A percentile compares a stretch with the other conserved stretches of the same genome.
These are phyloP conservation scores for Pulicaria dysenterica DNA, from an alignment of 129 eudicot genomes.

Conservation along the genomic window DNA sequence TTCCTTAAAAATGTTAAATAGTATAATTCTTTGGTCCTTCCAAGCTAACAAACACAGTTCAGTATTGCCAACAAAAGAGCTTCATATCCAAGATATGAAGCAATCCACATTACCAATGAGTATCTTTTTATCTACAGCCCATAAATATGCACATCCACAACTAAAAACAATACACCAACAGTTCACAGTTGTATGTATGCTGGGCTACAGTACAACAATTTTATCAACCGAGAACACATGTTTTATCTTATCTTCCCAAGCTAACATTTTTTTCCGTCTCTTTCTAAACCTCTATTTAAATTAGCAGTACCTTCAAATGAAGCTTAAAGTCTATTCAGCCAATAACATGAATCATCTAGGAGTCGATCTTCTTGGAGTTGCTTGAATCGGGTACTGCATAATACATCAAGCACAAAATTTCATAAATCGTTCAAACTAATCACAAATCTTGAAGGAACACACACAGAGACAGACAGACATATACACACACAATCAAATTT, in stretches of 20 bases:
- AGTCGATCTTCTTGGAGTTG: constrained; percentile 38
- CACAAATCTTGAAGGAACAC: neutral
- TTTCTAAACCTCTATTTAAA: constrained; percentile 3
- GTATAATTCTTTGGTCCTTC: too few relatives aligned
- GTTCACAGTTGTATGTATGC: constrained; percentile 11
- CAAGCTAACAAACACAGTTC: too few relatives aligned
- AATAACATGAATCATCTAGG: constrained; percentile 26
- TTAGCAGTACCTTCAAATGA: neutral
- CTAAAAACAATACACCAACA: neutral
- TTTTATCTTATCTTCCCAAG: neutral
- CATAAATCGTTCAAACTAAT: neutral
- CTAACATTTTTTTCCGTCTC: neutral
- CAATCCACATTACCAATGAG: neutral
- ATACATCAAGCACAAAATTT: neutral
- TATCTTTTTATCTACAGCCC: constrained; percentile 10
- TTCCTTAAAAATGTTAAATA: too few relatives aligned
- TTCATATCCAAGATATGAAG: neutral
- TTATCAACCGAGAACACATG: constrained; percentile 12
- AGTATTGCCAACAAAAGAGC: neutral
- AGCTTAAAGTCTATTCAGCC: constrained; percentile 6
- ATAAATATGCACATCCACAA: neutral
- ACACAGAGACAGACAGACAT: too few relatives aligned
- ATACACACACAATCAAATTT: too few relatives aligned
- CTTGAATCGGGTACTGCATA: constrained; percentile 36
- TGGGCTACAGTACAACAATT: neutral